These are phyloP conservation scores for Babesia bigemina DNA, from an alignment of 169 alveolate genomes.

Conservation along the genomic window DNA sequence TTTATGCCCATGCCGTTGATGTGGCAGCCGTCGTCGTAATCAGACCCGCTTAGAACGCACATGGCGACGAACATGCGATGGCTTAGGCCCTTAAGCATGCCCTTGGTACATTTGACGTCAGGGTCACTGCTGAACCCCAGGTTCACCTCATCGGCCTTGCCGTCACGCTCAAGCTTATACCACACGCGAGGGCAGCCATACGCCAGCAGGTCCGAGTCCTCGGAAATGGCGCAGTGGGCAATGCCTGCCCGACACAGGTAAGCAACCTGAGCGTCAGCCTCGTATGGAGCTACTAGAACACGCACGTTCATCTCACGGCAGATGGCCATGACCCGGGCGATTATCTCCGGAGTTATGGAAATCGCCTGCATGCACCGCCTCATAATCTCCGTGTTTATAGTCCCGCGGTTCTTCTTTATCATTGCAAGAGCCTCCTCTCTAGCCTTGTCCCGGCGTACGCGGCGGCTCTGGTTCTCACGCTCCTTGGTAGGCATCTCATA, in stretches of 20 bases:
- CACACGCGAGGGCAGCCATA: slow-evolving; percentile 91
- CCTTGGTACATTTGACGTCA: slow-evolving; percentile 51
- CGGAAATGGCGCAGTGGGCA: slow-evolving; percentile 87
- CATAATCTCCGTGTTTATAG: slow-evolving; percentile 64
- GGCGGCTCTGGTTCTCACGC: slow-evolving; percentile 69
- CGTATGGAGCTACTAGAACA: slow-evolving; percentile 96
- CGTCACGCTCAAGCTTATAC: slow-evolving; percentile 79
- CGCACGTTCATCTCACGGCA: slow-evolving; percentile 78
- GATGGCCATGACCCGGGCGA: slow-evolving; percentile 63
- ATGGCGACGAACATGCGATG: slow-evolving; percentile 75
- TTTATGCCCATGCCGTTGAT: slow-evolving; percentile 80
- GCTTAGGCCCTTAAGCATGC: slow-evolving; percentile 68
- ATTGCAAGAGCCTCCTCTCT: slow-evolving; percentile 73
- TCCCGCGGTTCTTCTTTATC: slow-evolving; percentile 52
- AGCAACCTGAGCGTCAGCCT: slow-evolving; percentile 98
- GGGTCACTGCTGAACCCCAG: slow-evolving; percentile 55
- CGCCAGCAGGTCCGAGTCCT: slow-evolving; percentile 93
- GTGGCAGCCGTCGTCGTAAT: slow-evolving; percentile 79
- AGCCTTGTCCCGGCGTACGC: slow-evolving; percentile 77
- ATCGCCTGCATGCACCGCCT: slow-evolving; percentile 80
- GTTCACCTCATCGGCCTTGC: slow-evolving; percentile 72
- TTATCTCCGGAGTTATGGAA: slow-evolving; percentile 75
- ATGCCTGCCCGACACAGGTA: slow-evolving; percentile 89
- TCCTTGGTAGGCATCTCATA: slow-evolving; percentile 81
- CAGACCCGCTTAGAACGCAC: slow-evolving; percentile 81